Base-by-base conservation (phyloP, 768 basidiomycete species). In the Phanerodontia chrysosporium region DNA sequence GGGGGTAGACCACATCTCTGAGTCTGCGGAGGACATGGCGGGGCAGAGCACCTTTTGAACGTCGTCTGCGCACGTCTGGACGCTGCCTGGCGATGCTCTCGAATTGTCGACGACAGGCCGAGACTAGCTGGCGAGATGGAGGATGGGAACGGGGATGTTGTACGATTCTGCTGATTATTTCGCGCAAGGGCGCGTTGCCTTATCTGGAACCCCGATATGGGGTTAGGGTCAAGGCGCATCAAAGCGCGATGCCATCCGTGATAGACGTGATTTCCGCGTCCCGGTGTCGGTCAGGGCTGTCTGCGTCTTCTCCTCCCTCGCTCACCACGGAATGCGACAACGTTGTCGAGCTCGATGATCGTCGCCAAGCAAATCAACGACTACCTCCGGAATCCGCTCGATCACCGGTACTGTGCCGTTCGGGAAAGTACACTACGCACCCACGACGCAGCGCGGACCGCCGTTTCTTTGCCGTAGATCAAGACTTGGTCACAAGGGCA, bases 1-100 rank as follows among this genome's bases (percentile, higher is more conserved):
- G 57, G 72, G 66, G 14, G 60, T 57, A 10, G 66, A 62, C 59
- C 61, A 63, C 67, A 70, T 70, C 36, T 18, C 45, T 12, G 21
- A 9, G 51, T 51, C 52, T 30, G 22, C 21, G 30, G 35, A 2
- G 10, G 51, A 3, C 51, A 52, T 52, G 18, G n/a, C 35, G 22
- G 9, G 35, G 18, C 25, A 22, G 25, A 39, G 22, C 35, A 53
- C 22, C 52, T 53, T 53, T 53, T 53, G 36, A 53, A 39, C 52
- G 32, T 27, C 24, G 13, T 24, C 4, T n/a, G 32, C 32, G 22
- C 16, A 39, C 39, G 52, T 53, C 52, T 53, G 36, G 52, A 51
- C 32, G 52, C 39, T 24, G 52, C 32, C 52, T 24, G 32, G 35
- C 39, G 52, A 9, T 53, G 35, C 52, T 53, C 52, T 36, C 32